Conservation (phyloP, 2,329 filamentous ascomycete species). For the Aspergillus sp. region DNA sequence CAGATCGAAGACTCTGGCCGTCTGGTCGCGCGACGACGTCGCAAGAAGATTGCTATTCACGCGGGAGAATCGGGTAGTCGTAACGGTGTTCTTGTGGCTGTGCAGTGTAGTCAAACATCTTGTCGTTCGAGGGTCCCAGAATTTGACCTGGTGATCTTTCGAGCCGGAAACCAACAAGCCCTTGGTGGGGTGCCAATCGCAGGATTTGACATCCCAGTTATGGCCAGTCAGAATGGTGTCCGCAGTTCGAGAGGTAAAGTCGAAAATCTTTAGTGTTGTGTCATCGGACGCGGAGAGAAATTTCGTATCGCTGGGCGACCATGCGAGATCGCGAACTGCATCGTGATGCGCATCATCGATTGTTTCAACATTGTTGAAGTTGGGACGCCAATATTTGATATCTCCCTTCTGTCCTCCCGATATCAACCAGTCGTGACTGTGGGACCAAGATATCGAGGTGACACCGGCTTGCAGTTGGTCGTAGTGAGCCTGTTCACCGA, state of each 20-base stretch:
- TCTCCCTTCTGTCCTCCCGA: conserved; percentile 93
- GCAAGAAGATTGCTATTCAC: conserved; percentile 81
- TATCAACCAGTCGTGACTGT: conserved; percentile 95
- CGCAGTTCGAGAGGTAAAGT: conserved; percentile 83
- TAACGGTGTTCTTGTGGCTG: conserved; percentile 96
- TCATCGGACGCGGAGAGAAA: conserved; percentile 97
- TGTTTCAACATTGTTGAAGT: conserved; percentile 97
- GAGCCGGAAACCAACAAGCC: conserved; percentile 92
- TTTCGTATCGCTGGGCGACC: conserved; percentile 90
- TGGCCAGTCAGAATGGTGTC: conserved; percentile 88
- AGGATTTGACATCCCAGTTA: conserved; percentile 95
- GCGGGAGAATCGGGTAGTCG: conserved; percentile 86
- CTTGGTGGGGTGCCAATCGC: conserved; percentile 96
- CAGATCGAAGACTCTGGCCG: conserved; percentile 88
- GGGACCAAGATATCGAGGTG: conserved; percentile 66
- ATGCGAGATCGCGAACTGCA: conserved; percentile 85
- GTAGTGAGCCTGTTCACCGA: conserved; percentile 67
- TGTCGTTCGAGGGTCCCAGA: conserved; percentile 94
- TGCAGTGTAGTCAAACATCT: conserved; percentile 91
- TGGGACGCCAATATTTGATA: conserved; percentile 98
- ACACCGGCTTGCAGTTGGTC: conserved; percentile 46
- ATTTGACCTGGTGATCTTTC: conserved; percentile 94
- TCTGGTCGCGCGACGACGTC: conserved; percentile 90
- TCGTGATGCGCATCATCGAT: conserved; percentile 82
- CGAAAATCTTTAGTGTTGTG: conserved; percentile 89